Percentiles rank a stretch among this genome's conserved stretches.
Conservation (phyloP, 2,329 filamentous ascomycete species). For the Arthrinium phaeospermum region DNA sequence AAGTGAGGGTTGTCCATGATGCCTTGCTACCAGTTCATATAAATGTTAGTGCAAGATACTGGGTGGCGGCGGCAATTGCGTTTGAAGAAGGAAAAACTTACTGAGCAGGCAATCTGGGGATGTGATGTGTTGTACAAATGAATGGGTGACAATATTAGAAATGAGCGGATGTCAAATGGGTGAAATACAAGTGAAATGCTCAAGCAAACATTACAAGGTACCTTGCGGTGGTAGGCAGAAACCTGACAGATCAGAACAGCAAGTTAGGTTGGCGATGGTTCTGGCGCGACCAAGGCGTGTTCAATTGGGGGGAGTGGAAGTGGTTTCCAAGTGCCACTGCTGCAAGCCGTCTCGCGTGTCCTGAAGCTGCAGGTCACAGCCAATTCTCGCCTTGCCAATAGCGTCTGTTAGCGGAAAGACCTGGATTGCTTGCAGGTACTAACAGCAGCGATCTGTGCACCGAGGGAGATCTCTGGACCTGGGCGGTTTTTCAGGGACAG, state of each 20-base stretch:
- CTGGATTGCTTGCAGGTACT: conserved; percentile 21
- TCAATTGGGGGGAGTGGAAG: background rate
- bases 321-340: conserved; percentile 7
- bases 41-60: background rate
- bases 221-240: background rate
- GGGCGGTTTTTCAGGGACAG: background rate
- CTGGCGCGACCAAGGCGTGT: background rate
- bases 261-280: background rate
- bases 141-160: background rate
- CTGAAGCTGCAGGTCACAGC: background rate
- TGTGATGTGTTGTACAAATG: background rate
- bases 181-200: background rate
- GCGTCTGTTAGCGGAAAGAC: conserved; percentile 24
- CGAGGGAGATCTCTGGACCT: conserved; percentile 25
- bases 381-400: conserved; percentile 20
- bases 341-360: background rate
- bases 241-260: background rate
- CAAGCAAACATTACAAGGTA: background rate
- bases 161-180: background rate
- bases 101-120: background rate
- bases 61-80: background rate
- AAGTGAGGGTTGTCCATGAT: conserved; percentile 8
- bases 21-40: background rate
- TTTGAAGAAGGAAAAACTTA: background rate
- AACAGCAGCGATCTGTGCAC: conserved; percentile 34